These are phyloP conservation scores for Platismatia glauca DNA, from an alignment of 495 filamentous ascomycete species.

Conservation along the genomic window DNA sequence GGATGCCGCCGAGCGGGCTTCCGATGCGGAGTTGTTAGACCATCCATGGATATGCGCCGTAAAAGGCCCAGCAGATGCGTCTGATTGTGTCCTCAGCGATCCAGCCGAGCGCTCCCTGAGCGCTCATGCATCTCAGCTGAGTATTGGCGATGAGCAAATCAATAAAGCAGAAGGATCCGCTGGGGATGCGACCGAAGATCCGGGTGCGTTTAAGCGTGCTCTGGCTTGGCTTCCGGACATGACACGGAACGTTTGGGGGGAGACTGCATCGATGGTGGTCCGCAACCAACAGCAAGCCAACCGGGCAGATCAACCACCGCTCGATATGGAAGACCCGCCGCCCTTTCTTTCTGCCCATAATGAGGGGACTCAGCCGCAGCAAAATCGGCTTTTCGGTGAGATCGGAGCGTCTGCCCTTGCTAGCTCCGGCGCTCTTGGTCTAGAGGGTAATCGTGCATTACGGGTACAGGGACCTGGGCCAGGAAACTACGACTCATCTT, in stretches of 20 bases:
- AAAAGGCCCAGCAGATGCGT: conserved; percentile 36
- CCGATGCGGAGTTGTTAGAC: conserved; percentile 49
- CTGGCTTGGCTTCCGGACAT: neutral
- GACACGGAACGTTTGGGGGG: neutral
- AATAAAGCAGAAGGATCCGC: conserved; percentile 31
- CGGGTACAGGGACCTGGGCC: conserved; percentile 7
- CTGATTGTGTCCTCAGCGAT: conserved; percentile 24
- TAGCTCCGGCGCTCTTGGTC: conserved; percentile 48
- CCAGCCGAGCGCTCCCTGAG: conserved; percentile 43
- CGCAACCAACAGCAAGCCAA: neutral
- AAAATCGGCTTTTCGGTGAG: conserved; percentile 68
- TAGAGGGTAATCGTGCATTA: conserved; percentile 25
- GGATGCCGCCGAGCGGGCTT: conserved; percentile 59
- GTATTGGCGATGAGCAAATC: conserved; percentile 40
- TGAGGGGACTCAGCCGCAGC: conserved; percentile 19
- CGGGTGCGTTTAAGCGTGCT: conserved; percentile 17
- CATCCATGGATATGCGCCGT: conserved; percentile 55
- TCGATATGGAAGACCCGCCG: neutral
- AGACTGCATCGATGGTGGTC: neutral
- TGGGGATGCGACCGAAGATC: conserved; percentile 34
- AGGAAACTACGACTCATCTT: conserved; percentile 34
- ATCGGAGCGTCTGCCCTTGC: conserved; percentile 61
- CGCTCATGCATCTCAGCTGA: conserved; percentile 46
- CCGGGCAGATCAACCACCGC: neutral
- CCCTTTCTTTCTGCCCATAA: neutral